Percentiles rank a stretch among this genome's conserved stretches.
These are phyloP conservation scores for Cicer pinnatifidum DNA, from an alignment of 306 rosid genomes.

Conservation along the genomic window DNA sequence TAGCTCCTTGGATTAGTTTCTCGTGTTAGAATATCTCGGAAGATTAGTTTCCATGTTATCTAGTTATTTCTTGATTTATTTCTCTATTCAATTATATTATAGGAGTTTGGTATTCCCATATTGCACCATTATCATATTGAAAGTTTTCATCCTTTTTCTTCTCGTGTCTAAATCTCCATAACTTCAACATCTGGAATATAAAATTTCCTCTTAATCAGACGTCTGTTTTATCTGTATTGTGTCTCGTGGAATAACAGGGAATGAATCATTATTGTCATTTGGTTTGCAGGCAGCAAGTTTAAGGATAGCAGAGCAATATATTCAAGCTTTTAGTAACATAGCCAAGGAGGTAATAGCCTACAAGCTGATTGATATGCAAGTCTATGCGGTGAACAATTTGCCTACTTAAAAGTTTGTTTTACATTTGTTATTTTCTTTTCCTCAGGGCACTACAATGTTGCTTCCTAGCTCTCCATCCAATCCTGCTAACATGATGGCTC, in stretches of 20 bases:
- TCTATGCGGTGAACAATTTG: slow-evolving; percentile 7
- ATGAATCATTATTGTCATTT: slow-evolving; percentile 43
- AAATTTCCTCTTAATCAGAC: slow-evolving; percentile 14
- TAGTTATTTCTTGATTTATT: not conserved
- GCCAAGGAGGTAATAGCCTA: slow-evolving; percentile 82
- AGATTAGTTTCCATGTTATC: not conserved
- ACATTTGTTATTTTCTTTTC: slow-evolving; percentile 15
- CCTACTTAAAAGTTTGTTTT: slow-evolving; percentile 7
- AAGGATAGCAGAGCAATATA: slow-evolving; percentile 90
- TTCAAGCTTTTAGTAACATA: slow-evolving; percentile 81
- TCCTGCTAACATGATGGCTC: slow-evolving; percentile 93
- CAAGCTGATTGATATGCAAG: slow-evolving; percentile 14
- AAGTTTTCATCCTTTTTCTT: not conserved
- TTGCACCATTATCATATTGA: not conserved
- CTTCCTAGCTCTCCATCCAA: slow-evolving; percentile 88
- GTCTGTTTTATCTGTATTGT: not conserved
- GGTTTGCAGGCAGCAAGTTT: slow-evolving; percentile 88
- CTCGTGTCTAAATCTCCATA: not conserved
- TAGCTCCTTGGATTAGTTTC: not conserved
- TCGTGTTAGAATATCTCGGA: slow-evolving; percentile 4
- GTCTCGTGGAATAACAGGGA: slow-evolving; percentile 4
- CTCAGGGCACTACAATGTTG: slow-evolving; percentile 91
- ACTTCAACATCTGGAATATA: slow-evolving; percentile 3
- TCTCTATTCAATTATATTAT: not conserved
- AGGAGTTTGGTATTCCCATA: not conserved